phyloP scores from a whole-genome alignment of 257 asterid genomes.

The Scutellaria minor region DNA sequence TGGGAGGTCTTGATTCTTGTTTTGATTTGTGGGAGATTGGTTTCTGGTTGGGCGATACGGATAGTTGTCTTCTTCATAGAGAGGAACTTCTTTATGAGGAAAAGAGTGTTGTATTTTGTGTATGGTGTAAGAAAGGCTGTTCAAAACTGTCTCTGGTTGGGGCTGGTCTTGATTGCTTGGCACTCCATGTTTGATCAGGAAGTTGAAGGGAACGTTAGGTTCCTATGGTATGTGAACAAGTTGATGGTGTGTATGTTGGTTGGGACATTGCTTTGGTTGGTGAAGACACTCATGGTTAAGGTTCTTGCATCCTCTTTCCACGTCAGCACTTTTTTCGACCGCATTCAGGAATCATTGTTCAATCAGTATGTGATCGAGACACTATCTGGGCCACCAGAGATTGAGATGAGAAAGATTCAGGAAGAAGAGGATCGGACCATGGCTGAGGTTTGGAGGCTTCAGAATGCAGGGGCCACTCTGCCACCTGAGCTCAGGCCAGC shows the following conservation, averaged over 20 bases:
- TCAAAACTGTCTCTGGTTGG: slow-evolving; percentile 90
- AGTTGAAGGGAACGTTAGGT: slow-evolving; percentile 56
- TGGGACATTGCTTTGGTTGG: slow-evolving; percentile 74
- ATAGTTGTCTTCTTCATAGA: slow-evolving; percentile 69
- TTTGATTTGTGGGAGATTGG: slow-evolving; percentile 79
- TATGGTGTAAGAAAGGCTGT: slow-evolving; percentile 82
- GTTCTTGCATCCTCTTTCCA: slow-evolving; percentile 93
- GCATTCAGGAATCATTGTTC: slow-evolving; percentile 82
- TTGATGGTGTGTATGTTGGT: slow-evolving; percentile 76
- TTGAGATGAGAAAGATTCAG: slow-evolving; percentile 57
- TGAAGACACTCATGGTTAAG: slow-evolving; percentile 90
- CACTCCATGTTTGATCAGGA: slow-evolving; percentile 68
- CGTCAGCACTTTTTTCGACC: slow-evolving; percentile 92
- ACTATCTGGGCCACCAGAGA: slow-evolving; percentile 71
- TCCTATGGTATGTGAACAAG: slow-evolving; percentile 61
- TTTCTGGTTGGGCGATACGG: slow-evolving; percentile 81
- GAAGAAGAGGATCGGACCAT: slow-evolving; percentile 73
- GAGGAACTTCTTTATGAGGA: slow-evolving; percentile 80
- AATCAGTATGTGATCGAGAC: slow-evolving; percentile 87
- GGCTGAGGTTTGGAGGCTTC: slow-evolving; percentile 72
- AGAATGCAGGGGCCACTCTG: slow-evolving; percentile 75
- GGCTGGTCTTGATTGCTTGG: slow-evolving; percentile 83
- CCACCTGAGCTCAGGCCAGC: slow-evolving; percentile 70
- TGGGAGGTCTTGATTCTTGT: slow-evolving; percentile 84
- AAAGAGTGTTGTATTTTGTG: slow-evolving; percentile 77